These are phyloP conservation scores for Magnusiomyces paraingens DNA, from an alignment of 1,139 yeast genomes.

Conservation along the genomic window DNA sequence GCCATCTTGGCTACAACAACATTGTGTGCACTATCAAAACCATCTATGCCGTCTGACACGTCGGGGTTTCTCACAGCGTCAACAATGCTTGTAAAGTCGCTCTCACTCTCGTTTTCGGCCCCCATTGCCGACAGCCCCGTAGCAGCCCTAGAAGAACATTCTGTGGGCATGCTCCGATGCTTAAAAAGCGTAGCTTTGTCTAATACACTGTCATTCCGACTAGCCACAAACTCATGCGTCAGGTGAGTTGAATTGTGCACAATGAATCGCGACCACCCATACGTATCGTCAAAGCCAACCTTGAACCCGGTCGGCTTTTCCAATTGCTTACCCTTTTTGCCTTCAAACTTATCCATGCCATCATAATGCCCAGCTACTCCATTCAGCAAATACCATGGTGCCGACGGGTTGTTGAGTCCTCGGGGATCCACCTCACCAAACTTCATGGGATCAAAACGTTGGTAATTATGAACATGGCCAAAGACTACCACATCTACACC, in stretches of 20 bases:
- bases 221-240: slow-evolving; percentile 37
- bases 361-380: slow-evolving; percentile 31
- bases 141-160: too few relatives aligned
- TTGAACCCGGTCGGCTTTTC: background rate
- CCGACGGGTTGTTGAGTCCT: slow-evolving; percentile 27
- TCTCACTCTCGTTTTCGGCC: too few relatives aligned
- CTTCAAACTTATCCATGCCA: slow-evolving; percentile 23
- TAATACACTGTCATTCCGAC: slow-evolving; percentile 38
- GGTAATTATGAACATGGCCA: slow-evolving; percentile 31
- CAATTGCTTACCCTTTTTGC: slow-evolving; percentile 9
- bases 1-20: too few relatives aligned
- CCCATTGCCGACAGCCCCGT: too few relatives aligned
- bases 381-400: slow-evolving; percentile 30
- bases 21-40: too few relatives aligned
- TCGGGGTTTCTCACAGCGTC: too few relatives aligned
- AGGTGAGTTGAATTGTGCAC: slow-evolving; percentile 47
- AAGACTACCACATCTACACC: slow-evolving; percentile 27
- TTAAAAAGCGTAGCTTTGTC: slow-evolving; percentile 28
- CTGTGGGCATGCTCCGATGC: slow-evolving; percentile 8
- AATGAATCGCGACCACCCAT: slow-evolving; percentile 35
- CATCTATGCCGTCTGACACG: too few relatives aligned
- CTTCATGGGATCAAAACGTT: slow-evolving; percentile 25
- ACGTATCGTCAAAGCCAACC: slow-evolving; percentile 20
- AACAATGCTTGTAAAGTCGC: too few relatives aligned
- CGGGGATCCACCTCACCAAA: slow-evolving; percentile 23